These are phyloP conservation scores for Cyberlindnera veronae DNA, from an alignment of 805 yeast genomes.

Conservation along the genomic window DNA sequence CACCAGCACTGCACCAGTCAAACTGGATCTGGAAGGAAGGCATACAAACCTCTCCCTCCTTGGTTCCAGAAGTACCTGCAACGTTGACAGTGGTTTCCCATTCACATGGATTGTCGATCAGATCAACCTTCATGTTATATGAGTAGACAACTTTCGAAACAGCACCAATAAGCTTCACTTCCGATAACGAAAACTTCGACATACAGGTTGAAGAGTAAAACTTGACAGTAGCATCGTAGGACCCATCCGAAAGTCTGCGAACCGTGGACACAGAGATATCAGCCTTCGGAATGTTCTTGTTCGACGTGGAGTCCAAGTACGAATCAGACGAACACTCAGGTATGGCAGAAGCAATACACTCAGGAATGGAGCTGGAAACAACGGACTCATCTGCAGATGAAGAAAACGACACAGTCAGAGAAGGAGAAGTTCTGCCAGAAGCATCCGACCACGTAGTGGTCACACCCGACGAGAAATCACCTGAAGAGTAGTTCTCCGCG, in stretches of 20 bases:
- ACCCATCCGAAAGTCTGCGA: constrained; percentile 2
- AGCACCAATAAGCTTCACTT: constrained; percentile 15
- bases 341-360: background rate
- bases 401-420: background rate
- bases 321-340: background rate
- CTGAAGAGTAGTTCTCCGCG: too few species aligned
- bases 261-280: constrained; percentile 12
- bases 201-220: constrained; percentile 8
- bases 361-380: background rate
- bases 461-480: constrained; percentile 1
- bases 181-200: constrained; percentile 9
- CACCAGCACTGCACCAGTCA: constrained; percentile 16
- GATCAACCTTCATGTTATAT: constrained; percentile 7
- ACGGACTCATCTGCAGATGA: background rate
- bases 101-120: constrained; percentile 9
- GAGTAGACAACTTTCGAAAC: constrained; percentile 7
- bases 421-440: background rate
- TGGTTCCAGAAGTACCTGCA: background rate
- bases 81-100: constrained; percentile 11
- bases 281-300: constrained; percentile 10
- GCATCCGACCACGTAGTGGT: too few species aligned
- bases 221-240: constrained; percentile 12
- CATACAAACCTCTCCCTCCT: constrained; percentile 6
- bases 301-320: background rate
- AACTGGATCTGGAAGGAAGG: constrained; percentile 14